These are phyloP conservation scores for Tricholoma saponaceum DNA, from an alignment of 768 basidiomycete species.

Conservation along the genomic window DNA sequence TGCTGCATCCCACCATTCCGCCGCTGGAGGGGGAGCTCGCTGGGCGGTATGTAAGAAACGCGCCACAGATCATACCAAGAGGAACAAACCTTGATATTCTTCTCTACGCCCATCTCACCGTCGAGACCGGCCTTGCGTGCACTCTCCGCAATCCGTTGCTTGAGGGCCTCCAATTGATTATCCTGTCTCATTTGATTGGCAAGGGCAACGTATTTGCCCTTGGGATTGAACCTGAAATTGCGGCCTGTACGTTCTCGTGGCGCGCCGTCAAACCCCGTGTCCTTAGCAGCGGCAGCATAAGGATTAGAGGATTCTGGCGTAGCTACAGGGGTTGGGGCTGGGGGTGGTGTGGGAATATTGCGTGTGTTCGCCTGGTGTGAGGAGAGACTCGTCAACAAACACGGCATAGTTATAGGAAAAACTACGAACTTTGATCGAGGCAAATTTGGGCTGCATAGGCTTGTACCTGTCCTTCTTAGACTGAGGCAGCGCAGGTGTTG, in stretches of 20 bases:
- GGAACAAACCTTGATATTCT: conserved; percentile 73
- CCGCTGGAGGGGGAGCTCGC: conserved; percentile 82
- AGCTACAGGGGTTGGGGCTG: conserved; percentile 35
- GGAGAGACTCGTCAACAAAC: background rate
- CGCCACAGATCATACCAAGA: background rate
- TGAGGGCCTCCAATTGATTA: conserved; percentile 82
- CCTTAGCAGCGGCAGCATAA: conserved; percentile 60
- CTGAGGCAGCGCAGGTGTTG: conserved; percentile 51
- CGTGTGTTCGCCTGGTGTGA: conserved; percentile 63
- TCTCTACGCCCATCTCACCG: conserved; percentile 88
- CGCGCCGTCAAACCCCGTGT: conserved; percentile 67
- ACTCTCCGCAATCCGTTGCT: conserved; percentile 89
- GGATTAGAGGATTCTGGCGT: conserved; percentile 62
- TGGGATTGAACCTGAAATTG: conserved; percentile 82
- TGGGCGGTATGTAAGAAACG: conserved; percentile 22
- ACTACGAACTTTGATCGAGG: conserved; percentile 74
- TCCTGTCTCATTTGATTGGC: conserved; percentile 72
- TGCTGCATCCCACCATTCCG: conserved; percentile 97
- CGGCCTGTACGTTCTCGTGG: conserved; percentile 69
- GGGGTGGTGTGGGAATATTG: conserved; percentile 63
- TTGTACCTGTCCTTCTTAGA: conserved; percentile 92
- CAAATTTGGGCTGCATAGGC: conserved; percentile 99
- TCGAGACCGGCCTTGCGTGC: conserved; percentile 93
- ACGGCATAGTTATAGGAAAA: background rate
- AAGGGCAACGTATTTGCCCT: conserved; percentile 84